Conservation (phyloP, 768 basidiomycete genomes). For the Boletus subcaerulescens region DNA sequence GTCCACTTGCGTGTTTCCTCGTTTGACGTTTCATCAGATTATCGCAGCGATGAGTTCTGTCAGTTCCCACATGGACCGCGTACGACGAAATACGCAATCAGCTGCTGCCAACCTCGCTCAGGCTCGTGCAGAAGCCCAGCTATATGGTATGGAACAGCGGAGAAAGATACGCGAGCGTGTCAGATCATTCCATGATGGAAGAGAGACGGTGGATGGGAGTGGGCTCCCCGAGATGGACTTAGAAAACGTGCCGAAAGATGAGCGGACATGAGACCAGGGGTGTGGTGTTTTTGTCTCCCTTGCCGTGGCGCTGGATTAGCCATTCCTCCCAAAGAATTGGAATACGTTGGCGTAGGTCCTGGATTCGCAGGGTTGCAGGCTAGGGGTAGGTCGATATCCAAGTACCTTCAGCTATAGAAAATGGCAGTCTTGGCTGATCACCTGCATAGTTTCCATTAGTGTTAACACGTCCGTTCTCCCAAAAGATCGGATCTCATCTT, state of each 20-base stretch:
- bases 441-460: no score
- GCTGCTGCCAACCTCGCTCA: slow-evolving; percentile 59
- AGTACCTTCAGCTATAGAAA: no score
- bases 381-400: background rate
- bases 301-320: background rate
- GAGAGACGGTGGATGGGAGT: background rate
- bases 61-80: slow-evolving; percentile 35
- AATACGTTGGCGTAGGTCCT: background rate
- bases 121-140: slow-evolving; percentile 55
- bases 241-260: background rate
- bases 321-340: background rate
- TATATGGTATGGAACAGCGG: slow-evolving; percentile 53
- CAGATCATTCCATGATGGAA: slow-evolving; percentile 25
- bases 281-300: background rate
- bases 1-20: background rate
- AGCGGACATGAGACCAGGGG: background rate
- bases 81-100: slow-evolving; percentile 39
- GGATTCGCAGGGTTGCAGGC: background rate
- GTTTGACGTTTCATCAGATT: slow-evolving; percentile 1
- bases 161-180: slow-evolving; percentile 50
- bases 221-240: background rate
- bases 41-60: slow-evolving; percentile 1
- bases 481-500: no score
- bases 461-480: no score
- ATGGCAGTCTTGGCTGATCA: no score